Evolutionary conservation across 169 alveolate genomes (phyloP).

Genomic region (Eimeria sp.): DNA sequence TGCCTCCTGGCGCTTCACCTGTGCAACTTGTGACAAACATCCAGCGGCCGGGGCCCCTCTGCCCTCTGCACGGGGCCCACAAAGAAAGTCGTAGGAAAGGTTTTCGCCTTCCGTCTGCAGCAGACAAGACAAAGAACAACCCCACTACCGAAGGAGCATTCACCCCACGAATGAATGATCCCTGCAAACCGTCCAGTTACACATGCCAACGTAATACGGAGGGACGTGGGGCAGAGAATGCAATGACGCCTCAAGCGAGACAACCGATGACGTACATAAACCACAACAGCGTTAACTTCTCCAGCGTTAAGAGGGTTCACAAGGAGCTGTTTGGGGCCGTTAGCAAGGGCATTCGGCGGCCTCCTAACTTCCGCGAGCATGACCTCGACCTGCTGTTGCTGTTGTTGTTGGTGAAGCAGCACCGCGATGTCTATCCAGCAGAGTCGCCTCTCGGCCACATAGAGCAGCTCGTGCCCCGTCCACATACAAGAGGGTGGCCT

Average conservation of each 20-base stretch:
- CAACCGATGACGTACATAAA: constrained; percentile 63
- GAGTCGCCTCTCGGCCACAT: constrained; percentile 69
- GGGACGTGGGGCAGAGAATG: background rate
- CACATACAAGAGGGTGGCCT: constrained; percentile 87
- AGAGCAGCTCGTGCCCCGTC: constrained; percentile 69
- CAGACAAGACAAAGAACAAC: background rate
- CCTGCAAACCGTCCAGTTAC: background rate
- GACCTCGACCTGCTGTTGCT: constrained; percentile 62
- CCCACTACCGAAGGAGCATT: background rate
- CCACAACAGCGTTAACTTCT: constrained; percentile 82
- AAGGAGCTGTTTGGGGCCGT: constrained; percentile 75
- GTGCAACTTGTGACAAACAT: constrained; percentile 53
- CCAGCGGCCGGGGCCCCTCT: constrained; percentile 63
- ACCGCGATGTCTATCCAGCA: constrained; percentile 71
- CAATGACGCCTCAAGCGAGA: background rate
- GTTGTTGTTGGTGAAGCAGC: constrained; percentile 31
- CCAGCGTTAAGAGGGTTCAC: constrained; percentile 79
- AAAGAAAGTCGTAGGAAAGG: constrained; percentile 69
- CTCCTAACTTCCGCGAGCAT: constrained; percentile 75
- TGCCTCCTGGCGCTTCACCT: constrained; percentile 24
- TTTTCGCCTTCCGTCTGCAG: constrained; percentile 80
- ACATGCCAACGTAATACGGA: background rate
- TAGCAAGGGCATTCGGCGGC: constrained; percentile 83
- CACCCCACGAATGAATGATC: background rate
- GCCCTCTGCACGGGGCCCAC: constrained; percentile 64